Conservation (phyloP, 495 filamentous ascomycete species). For the Penicillium waksmanii region DNA sequence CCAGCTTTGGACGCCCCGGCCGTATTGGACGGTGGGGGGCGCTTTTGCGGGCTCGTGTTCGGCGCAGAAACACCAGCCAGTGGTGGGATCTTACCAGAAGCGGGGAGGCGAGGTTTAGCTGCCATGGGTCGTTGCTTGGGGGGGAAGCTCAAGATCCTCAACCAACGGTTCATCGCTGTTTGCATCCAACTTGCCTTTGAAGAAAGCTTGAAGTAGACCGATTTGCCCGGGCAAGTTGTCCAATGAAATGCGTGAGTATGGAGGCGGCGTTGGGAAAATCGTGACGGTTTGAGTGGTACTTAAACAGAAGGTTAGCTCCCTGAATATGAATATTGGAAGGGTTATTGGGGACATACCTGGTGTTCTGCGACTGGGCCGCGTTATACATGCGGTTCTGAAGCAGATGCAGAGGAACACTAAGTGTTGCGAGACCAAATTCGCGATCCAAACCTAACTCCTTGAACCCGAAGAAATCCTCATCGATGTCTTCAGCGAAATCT, state of each 20-base stretch:
- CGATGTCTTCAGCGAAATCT: constrained; percentile 96
- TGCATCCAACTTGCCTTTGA: constrained; percentile 81
- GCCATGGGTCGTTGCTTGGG: constrained; percentile 85
- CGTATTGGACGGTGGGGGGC: constrained; percentile 57
- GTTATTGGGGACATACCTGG: constrained; percentile 49
- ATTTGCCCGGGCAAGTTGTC: constrained; percentile 79
- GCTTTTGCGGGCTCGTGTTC: constrained; percentile 76
- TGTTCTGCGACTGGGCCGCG: constrained; percentile 75
- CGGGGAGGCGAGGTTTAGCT: constrained; percentile 75
- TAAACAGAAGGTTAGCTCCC: background rate
- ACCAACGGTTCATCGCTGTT: constrained; percentile 80
- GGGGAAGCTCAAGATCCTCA: constrained; percentile 93
- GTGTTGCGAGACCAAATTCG: constrained; percentile 81
- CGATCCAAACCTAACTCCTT: constrained; percentile 90
- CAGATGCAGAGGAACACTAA: constrained; percentile 92
- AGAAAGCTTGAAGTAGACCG: constrained; percentile 85
- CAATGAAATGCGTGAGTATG: constrained; percentile 77
- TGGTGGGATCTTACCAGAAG: constrained; percentile 84
- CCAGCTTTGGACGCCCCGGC: constrained; percentile 28
- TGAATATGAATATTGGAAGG: background rate
- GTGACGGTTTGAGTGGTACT: constrained; percentile 51
- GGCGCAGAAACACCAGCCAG: constrained; percentile 34
- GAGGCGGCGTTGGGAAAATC: constrained; percentile 61
- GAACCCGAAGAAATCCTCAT: constrained; percentile 99
- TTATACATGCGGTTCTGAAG: constrained; percentile 87